A percentile compares a stretch with the other conserved stretches of the same genome.
phyloP scores from a whole-genome alignment of 768 basidiomycete genomes.

The Fomitopsis serialis region DNA sequence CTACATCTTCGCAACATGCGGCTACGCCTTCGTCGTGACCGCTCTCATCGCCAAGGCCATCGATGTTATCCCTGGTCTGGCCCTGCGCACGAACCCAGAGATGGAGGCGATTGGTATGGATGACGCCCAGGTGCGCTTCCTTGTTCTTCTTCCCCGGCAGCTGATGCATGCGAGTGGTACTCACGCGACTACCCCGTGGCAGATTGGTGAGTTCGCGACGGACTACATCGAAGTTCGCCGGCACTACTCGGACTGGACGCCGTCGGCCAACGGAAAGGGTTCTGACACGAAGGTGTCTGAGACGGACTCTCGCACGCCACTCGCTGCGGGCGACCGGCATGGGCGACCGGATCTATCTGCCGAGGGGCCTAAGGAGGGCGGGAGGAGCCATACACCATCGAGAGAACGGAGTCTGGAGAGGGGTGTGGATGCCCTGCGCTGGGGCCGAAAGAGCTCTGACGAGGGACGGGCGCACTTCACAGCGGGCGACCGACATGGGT shows the following conservation, averaged over 20 bases:
- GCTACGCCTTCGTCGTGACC: slow-evolving; percentile 71
- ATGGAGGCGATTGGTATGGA: slow-evolving; percentile 81
- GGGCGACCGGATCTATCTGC: slow-evolving; percentile 15
- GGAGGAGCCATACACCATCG: no score
- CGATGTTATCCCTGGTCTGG: slow-evolving; percentile 74
- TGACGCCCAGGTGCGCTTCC: slow-evolving; percentile 57
- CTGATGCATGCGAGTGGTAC: background rate
- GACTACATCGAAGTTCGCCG: slow-evolving; percentile 59
- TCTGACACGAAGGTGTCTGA: background rate
- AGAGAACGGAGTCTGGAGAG: background rate
- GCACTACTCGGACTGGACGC: slow-evolving; percentile 53
- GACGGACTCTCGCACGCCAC: slow-evolving; percentile 9
- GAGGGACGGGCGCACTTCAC: background rate
- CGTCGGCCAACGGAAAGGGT: slow-evolving; percentile 19
- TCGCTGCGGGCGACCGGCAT: slow-evolving; percentile 27
- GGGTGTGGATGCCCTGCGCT: background rate
- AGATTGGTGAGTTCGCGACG: slow-evolving; percentile 49
- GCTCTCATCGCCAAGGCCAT: slow-evolving; percentile 74
- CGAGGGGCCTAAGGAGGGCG: background rate
- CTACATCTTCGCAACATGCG: slow-evolving; percentile 72
- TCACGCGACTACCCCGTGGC: slow-evolving; percentile 29
- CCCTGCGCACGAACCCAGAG: slow-evolving; percentile 60
- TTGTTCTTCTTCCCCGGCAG: slow-evolving; percentile 11
- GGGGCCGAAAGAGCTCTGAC: background rate
- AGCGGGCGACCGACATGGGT: background rate